Percentiles rank a stretch among this genome's conserved stretches.
Conservation (phyloP, 169 alveolate species). For the Theileria sp. region DNA sequence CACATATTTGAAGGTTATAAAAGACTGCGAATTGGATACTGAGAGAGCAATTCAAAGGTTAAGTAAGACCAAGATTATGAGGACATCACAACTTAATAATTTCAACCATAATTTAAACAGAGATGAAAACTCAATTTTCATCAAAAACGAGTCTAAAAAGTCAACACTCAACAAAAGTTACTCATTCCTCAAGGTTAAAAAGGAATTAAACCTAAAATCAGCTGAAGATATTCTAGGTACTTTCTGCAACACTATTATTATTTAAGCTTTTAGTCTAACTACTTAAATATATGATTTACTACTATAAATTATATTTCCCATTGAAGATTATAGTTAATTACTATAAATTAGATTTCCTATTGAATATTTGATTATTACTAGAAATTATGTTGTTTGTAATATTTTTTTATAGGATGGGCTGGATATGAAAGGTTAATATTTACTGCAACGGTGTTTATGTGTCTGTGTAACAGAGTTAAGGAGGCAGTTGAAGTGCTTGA, state of each 20-base stretch:
- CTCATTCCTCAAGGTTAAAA: slow-evolving; percentile 46
- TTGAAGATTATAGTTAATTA: not conserved
- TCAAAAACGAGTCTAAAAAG: not conserved
- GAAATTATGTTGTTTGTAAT: too few species aligned
- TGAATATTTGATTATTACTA: too few species aligned
- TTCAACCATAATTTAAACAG: not conserved
- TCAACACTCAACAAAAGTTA: slow-evolving; percentile 24
- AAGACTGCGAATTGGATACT: slow-evolving; percentile 65
- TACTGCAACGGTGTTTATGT: slow-evolving; percentile 52
- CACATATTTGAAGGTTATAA: slow-evolving; percentile 48
- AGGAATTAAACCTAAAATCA: slow-evolving; percentile 59
- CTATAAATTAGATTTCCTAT: too few species aligned
- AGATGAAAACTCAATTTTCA: slow-evolving; percentile 17
- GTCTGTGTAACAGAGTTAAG: slow-evolving; percentile 18
- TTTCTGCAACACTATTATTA: not conserved
- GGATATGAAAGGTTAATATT: slow-evolving; percentile 44
- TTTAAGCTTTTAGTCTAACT: too few species aligned
- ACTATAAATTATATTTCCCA: too few species aligned
- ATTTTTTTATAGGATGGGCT: slow-evolving; percentile 44
- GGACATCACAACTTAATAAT: not conserved
- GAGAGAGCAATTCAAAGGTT: slow-evolving; percentile 45
- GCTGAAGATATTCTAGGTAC: slow-evolving; percentile 64
- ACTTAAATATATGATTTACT: too few species aligned
- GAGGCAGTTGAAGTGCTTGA: slow-evolving; percentile 60
- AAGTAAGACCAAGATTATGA: slow-evolving; percentile 13